Percentiles rank a stretch among this genome's conserved stretches.
These are phyloP conservation scores for Saccharomycopsis fibuligera DNA, from an alignment of 805 yeast genomes.

Conservation along the genomic window DNA sequence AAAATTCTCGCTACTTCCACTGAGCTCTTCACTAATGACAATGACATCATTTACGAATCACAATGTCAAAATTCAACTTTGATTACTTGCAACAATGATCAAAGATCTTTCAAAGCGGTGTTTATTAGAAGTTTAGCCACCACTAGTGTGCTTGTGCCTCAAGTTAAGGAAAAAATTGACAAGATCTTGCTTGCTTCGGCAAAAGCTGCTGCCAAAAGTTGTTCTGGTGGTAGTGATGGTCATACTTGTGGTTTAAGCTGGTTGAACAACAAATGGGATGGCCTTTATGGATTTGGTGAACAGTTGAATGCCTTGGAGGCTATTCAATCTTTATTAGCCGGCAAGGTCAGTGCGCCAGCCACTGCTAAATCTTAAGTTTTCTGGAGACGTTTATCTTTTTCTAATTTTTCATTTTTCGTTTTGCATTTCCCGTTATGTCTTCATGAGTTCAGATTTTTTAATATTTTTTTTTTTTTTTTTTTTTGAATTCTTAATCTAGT, in stretches of 20 bases:
- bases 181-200: slow-evolving; percentile 46
- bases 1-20: slow-evolving; percentile 40
- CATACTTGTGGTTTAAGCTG: slow-evolving; percentile 74
- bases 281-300: slow-evolving; percentile 67
- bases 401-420: neutral
- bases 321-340: slow-evolving; percentile 40
- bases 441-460: too few relatives aligned
- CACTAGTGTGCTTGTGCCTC: slow-evolving; percentile 50
- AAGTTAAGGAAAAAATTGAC: slow-evolving; percentile 36
- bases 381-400: too few relatives aligned
- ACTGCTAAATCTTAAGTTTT: too few relatives aligned
- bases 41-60: slow-evolving; percentile 51
- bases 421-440: neutral
- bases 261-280: slow-evolving; percentile 55
- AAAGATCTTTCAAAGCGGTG: slow-evolving; percentile 67
- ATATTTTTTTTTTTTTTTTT: too few relatives aligned
- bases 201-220: slow-evolving; percentile 59
- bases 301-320: slow-evolving; percentile 70
- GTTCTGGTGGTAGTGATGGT: slow-evolving; percentile 69
- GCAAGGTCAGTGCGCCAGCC: neutral
- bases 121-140: slow-evolving; percentile 58
- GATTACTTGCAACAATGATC: slow-evolving; percentile 60
- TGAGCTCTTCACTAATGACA: slow-evolving; percentile 42
- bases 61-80: slow-evolving; percentile 44
- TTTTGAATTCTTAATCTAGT: too few relatives aligned